phyloP scores from a whole-genome alignment of 2,329 filamentous ascomycete genomes.

The Emmonsiellopsis sp. region DNA sequence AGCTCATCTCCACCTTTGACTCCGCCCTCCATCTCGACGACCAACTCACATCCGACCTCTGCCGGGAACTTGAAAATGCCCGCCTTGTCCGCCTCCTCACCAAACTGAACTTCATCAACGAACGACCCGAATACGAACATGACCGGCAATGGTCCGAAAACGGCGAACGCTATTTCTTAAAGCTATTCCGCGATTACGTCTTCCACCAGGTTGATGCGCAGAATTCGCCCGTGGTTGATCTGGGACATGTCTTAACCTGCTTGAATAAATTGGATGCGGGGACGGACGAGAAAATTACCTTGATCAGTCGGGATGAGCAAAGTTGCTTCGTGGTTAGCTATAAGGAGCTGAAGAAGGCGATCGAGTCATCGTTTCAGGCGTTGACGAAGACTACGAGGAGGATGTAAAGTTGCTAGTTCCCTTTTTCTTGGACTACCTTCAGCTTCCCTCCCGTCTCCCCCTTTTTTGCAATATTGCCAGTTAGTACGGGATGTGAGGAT shows the following conservation, averaged over 20 bases:
- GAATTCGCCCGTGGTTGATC: constrained; percentile 71
- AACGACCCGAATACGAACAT: constrained; percentile 74
- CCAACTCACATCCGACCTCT: constrained; percentile 60
- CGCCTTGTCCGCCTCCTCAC: constrained; percentile 68
- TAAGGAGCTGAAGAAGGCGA: constrained; percentile 66
- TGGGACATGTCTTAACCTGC: constrained; percentile 77
- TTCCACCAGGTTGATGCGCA: constrained; percentile 90
- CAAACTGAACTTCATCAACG: constrained; percentile 82
- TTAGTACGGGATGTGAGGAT: too few relatives aligned
- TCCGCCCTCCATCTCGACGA: constrained; percentile 72
- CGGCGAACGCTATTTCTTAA: constrained; percentile 83
- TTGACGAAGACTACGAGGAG: constrained; percentile 37
- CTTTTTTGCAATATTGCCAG: too few relatives aligned
- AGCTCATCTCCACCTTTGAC: constrained; percentile 67
- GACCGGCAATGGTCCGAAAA: constrained; percentile 81
- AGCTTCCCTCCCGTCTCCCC: too few relatives aligned
- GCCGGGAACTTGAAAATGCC: constrained; percentile 80
- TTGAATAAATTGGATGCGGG: constrained; percentile 91
- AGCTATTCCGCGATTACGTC: constrained; percentile 92
- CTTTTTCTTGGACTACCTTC: too few relatives aligned
- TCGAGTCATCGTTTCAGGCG: constrained; percentile 54
- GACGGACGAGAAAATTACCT: constrained; percentile 70
- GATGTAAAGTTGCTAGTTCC: constrained; percentile 2
- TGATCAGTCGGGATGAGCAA: constrained; percentile 85
- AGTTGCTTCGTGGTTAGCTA: constrained; percentile 82